These are phyloP conservation scores for Samsoniella hepiali DNA, from an alignment of 2,329 filamentous ascomycete species.

Conservation along the genomic window DNA sequence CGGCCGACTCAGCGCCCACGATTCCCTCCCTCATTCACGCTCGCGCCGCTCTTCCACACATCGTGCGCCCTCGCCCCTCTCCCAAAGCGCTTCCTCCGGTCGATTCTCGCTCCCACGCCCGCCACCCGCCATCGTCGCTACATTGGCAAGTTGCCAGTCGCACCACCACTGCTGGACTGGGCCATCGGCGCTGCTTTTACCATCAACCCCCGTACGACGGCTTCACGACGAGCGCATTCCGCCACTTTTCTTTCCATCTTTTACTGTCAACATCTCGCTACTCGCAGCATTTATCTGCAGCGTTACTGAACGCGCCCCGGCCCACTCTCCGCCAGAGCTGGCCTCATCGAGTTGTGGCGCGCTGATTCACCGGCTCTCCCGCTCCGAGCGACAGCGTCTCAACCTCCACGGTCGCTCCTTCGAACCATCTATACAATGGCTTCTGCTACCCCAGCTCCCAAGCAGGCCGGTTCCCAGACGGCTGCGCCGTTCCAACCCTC, in stretches of 20 bases:
- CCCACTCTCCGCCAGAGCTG: constrained; percentile 3
- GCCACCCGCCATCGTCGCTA: background rate
- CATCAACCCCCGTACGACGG: background rate
- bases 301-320: background rate
- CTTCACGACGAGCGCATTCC: constrained; percentile 1
- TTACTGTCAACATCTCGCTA: background rate
- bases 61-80: background rate
- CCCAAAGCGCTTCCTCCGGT: background rate
- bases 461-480: constrained; percentile 6
- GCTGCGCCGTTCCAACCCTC: constrained; percentile 10
- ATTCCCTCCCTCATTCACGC: constrained; percentile 9
- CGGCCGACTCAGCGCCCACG: background rate
- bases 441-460: constrained; percentile 13
- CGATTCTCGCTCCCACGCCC: background rate
- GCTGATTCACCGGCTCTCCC: background rate
- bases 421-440: constrained; percentile 9
- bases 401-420: background rate
- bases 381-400: background rate
- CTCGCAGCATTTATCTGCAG: background rate
- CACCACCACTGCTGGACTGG: background rate
- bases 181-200: background rate
- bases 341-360: constrained; percentile 2
- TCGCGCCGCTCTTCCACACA: background rate
- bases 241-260: background rate
- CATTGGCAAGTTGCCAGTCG: background rate